Conservation (phyloP, 208 protist genomes). For the Herpetomonas samuelpessoai region DNA sequence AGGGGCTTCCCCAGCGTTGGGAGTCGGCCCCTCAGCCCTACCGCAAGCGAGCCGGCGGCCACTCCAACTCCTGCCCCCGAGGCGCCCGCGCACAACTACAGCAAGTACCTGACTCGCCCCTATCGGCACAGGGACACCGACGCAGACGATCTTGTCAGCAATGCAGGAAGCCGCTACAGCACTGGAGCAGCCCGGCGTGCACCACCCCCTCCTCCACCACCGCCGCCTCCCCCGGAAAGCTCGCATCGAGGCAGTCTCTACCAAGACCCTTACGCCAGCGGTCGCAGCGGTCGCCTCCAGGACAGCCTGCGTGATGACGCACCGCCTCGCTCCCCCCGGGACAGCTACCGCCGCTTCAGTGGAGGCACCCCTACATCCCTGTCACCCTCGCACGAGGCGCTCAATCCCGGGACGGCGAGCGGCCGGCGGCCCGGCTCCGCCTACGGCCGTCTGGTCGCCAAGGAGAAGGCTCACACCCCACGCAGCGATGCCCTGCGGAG, state of each 20-base stretch:
- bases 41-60: not conserved
- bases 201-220: not conserved
- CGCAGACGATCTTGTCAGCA: not conserved
- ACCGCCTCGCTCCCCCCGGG: not conserved
- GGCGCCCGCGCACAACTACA: not conserved
- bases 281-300: too few species aligned
- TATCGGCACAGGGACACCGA: not conserved
- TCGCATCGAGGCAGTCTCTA: not conserved
- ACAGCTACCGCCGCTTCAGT: not conserved
- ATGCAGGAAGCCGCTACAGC: not conserved
- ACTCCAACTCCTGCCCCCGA: not conserved
- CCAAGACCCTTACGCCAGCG: conserved; percentile 4
- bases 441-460: conserved; percentile 10
- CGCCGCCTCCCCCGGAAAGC: not conserved
- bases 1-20: not conserved
- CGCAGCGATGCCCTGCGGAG: not conserved
- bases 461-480: not conserved
- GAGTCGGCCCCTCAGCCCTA: not conserved
- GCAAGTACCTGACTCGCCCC: not conserved
- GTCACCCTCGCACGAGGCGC: not conserved
- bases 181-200: not conserved
- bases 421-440: conserved; percentile 9
- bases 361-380: not conserved
- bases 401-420: not conserved
- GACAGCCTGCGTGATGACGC: not conserved